Evolutionary conservation across 2,329 filamentous ascomycete genomes (phyloP).

Genomic region (Hypoxylon sp.): DNA sequence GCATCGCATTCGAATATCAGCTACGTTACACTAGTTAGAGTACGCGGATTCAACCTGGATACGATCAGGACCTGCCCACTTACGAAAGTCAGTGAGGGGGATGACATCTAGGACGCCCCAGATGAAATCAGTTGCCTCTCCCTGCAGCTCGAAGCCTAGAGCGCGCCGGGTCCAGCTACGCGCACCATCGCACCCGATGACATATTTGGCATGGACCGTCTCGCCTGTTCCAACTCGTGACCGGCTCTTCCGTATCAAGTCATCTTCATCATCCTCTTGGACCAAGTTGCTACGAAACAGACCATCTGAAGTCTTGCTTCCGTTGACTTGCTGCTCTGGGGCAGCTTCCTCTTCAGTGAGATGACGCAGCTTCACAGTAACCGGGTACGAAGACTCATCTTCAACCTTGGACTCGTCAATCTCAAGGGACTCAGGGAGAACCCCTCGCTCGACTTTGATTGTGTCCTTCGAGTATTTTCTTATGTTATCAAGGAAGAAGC

Average conservation of each 20-base stretch:
- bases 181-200: conserved; percentile 48
- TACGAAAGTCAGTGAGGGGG: conserved; percentile 62
- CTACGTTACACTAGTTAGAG: conserved; percentile 32
- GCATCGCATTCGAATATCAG: conserved; percentile 68
- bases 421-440: conserved; percentile 69
- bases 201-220: conserved; percentile 53
- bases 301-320: conserved; percentile 64
- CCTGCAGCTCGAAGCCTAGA: conserved; percentile 62
- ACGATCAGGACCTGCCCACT: conserved; percentile 9
- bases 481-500: conserved; percentile 75
- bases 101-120: conserved; percentile 60
- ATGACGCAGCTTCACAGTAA: conserved; percentile 71
- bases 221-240: conserved; percentile 50
- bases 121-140: conserved; percentile 65
- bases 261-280: conserved; percentile 68
- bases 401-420: conserved; percentile 67
- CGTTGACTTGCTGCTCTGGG: conserved; percentile 57
- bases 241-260: conserved; percentile 58
- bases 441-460: conserved; percentile 71
- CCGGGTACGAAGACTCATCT: conserved; percentile 69
- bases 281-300: conserved; percentile 72
- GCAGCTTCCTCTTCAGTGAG: conserved; percentile 71
- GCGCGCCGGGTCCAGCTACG: conserved; percentile 47
- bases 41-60: neutral
- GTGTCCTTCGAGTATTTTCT: conserved; percentile 63